phyloP scores from a whole-genome alignment of 768 basidiomycete genomes.

The Russula sp. region DNA sequence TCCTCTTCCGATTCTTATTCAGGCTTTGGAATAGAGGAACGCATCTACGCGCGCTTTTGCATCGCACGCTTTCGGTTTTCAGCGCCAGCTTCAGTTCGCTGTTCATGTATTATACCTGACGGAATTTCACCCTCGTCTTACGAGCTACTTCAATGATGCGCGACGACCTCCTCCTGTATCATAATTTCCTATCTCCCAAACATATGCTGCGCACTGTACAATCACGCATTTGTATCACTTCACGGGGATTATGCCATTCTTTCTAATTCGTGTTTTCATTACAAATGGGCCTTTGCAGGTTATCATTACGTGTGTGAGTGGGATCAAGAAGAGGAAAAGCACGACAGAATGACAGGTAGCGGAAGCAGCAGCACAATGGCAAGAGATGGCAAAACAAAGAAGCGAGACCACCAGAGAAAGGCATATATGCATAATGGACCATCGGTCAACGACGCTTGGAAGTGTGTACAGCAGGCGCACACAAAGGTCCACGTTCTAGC shows the following conservation, averaged over 20 bases:
- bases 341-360: not conserved
- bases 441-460: conserved; percentile 18
- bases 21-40: conserved; percentile 20
- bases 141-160: conserved; percentile 6
- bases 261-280: conserved; percentile 23
- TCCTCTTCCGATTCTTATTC: conserved; percentile 15
- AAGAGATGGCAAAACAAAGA: not conserved
- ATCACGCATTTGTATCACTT: conserved; percentile 26
- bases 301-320: not conserved
- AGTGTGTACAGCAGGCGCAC: conserved; percentile 30
- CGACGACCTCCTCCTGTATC: conserved; percentile 2
- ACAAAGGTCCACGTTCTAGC: conserved; percentile 65
- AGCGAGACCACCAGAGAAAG: not conserved
- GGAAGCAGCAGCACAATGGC: not conserved
- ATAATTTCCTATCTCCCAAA: not conserved
- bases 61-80: conserved; percentile 17
- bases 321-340: not conserved
- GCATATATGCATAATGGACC: not conserved
- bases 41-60: not conserved
- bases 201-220: conserved; percentile 27
- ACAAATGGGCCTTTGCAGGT: conserved; percentile 7
- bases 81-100: conserved; percentile 15
- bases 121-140: conserved; percentile 9
- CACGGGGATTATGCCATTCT: conserved; percentile 24
- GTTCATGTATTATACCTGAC: not conserved